Percentiles rank a stretch among this genome's conserved stretches.
phyloP scores from a whole-genome alignment of 768 basidiomycete species.

The Leccinum arenicola region DNA sequence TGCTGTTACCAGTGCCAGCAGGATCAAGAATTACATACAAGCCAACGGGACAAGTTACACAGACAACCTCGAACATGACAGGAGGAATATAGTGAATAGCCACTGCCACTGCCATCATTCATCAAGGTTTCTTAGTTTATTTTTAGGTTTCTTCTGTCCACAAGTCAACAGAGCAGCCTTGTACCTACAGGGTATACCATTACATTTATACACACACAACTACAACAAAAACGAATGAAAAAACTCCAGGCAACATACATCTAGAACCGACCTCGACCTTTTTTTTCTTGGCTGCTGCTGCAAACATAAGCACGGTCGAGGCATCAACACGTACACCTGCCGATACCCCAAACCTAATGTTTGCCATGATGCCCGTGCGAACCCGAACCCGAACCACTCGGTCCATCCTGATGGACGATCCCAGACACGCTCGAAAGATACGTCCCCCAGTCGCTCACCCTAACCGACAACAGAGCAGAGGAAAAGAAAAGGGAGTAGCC shows the following conservation, averaged over 20 bases:
- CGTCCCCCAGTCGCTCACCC: conserved; percentile 40
- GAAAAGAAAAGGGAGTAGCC: background rate
- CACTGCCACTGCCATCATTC: too few relatives aligned
- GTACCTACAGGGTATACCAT: too few relatives aligned
- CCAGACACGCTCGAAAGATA: conserved; percentile 35
- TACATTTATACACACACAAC: too few relatives aligned
- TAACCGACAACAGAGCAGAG: conserved; percentile 10
- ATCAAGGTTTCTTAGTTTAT: too few relatives aligned
- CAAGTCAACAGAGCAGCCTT: too few relatives aligned
- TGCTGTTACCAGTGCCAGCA: too few relatives aligned
- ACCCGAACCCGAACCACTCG: background rate
- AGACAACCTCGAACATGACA: too few relatives aligned
- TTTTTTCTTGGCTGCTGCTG: background rate
- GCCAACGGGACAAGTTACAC: too few relatives aligned
- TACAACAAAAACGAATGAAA: background rate
- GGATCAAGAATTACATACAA: too few relatives aligned
- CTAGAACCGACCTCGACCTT: background rate
- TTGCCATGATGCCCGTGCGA: conserved; percentile 1
- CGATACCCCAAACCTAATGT: background rate
- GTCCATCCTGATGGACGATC: conserved; percentile 17
- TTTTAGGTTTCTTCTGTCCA: too few relatives aligned
- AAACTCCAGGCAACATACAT: background rate
- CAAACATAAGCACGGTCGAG: background rate
- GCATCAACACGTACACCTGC: background rate
- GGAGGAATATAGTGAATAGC: too few relatives aligned